phyloP scores from a whole-genome alignment of 192 early-diverging fungal genomes.

The Backusella macrospora region DNA sequence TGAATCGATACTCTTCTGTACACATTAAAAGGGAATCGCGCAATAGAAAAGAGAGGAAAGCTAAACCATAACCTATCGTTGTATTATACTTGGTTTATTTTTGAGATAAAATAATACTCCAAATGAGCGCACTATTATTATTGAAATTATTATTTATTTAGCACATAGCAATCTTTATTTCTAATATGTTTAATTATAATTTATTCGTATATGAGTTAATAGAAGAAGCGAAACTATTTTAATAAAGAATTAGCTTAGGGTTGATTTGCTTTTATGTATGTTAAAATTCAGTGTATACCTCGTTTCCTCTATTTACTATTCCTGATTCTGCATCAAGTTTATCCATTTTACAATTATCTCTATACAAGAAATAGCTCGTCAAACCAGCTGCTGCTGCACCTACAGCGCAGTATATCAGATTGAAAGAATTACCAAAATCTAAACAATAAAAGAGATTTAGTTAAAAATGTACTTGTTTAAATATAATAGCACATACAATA shows the following conservation, averaged over 20 bases:
- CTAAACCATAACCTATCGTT: not conserved
- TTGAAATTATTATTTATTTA: not conserved
- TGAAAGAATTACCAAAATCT: slow-evolving; percentile 36
- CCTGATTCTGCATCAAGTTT: not conserved
- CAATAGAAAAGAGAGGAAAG: not conserved
- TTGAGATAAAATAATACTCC: not conserved
- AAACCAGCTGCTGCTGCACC: slow-evolving; percentile 7
- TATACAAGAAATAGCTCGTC: slow-evolving; percentile 27
- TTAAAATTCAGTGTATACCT: not conserved
- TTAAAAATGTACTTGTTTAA: not conserved
- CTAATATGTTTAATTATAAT: not conserved
- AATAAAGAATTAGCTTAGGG: not conserved
- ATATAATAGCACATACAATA: slow-evolving; percentile 22
- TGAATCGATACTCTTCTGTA: too few relatives aligned
- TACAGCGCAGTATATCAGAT: slow-evolving; percentile 2
- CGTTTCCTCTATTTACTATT: not conserved
- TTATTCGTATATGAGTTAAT: not conserved
- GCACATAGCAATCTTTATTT: not conserved
- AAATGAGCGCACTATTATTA: too few relatives aligned
- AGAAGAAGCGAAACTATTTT: not conserved
- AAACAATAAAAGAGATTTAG: not conserved
- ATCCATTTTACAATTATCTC: slow-evolving; percentile 9
- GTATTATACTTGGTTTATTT: not conserved
- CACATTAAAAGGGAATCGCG: too few relatives aligned
- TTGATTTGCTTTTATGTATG: not conserved